Evolutionary conservation across 2,329 filamentous ascomycete species (phyloP).

Genomic region (Chaetomium strumarium): DNA sequence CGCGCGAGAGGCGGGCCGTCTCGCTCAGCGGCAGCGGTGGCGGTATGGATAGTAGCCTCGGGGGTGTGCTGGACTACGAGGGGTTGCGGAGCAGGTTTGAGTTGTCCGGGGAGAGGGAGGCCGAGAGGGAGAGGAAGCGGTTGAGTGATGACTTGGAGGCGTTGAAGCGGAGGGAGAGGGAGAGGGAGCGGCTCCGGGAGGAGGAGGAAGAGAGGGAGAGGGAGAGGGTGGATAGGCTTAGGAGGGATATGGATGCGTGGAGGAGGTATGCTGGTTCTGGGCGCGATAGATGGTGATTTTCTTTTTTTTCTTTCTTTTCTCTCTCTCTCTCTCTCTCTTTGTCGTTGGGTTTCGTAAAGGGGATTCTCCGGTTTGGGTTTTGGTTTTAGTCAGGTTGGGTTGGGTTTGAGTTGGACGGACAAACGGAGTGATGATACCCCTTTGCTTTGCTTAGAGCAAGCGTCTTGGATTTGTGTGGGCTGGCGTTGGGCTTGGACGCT

Average conservation of each 20-base stretch:
- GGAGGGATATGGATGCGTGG: conserved; percentile 1
- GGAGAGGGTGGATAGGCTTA: conserved; percentile 1
- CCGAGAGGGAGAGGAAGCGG: conserved; percentile 8
- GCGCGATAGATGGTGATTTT: background rate
- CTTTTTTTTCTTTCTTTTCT: too few species aligned
- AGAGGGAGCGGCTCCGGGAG: background rate
- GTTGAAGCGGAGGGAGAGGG: conserved; percentile 8
- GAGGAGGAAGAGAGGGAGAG: conserved; percentile 7
- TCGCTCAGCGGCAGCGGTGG: too few species aligned
- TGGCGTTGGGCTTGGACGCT: background rate
- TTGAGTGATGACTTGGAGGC: conserved; percentile 15
- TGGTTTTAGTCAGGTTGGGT: background rate
- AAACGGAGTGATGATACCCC: conserved; percentile 3
- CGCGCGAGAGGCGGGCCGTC: background rate
- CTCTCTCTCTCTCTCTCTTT: too few species aligned
- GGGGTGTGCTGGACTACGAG: conserved; percentile 2
- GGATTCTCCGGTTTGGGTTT: background rate
- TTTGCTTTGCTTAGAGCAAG: background rate
- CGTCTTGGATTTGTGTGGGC: too few species aligned
- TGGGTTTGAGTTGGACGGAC: background rate
- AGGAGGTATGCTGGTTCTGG: background rate
- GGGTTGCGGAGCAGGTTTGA: conserved; percentile 6
- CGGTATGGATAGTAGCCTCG: background rate
- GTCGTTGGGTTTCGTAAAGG: background rate
- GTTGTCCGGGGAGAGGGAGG: background rate